A percentile compares a stretch with the other conserved stretches of the same genome.
Conservation (phyloP, 1,139 yeast species). For the Scheffersomyces stambukii region DNA sequence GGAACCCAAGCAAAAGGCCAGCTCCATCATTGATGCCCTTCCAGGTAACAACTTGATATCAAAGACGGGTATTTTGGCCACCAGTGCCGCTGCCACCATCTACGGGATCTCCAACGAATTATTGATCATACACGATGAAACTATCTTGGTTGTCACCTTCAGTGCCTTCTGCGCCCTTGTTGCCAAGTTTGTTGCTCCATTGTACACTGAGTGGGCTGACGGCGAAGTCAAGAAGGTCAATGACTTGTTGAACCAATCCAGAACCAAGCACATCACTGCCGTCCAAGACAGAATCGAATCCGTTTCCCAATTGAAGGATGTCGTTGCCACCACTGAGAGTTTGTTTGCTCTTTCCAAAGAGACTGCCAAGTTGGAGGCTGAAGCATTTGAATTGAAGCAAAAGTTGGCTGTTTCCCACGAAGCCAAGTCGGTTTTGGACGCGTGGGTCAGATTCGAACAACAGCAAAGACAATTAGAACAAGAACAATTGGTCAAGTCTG, state of each 20-base stretch:
- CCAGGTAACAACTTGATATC: conserved; percentile 89
- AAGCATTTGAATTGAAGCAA: conserved; percentile 90
- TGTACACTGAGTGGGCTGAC: conserved; percentile 92
- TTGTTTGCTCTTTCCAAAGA: conserved; percentile 93
- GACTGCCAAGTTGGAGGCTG: conserved; percentile 93
- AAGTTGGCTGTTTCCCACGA: conserved; percentile 79
- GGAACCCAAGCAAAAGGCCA: conserved; percentile 91
- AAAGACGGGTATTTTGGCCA: conserved; percentile 93
- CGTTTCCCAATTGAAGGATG: conserved; percentile 87
- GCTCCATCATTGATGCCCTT: conserved; percentile 82
- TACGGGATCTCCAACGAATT: conserved; percentile 93
- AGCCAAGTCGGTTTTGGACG: conserved; percentile 93
- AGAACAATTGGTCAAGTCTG: conserved; percentile 82
- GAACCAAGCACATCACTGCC: conserved; percentile 86
- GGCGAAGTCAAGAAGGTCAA: conserved; percentile 83
- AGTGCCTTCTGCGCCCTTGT: conserved; percentile 68
- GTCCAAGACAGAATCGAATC: conserved; percentile 88
- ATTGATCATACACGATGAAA: conserved; percentile 90
- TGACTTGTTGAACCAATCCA: conserved; percentile 79
- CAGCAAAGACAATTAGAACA: conserved; percentile 97
- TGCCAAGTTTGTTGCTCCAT: conserved; percentile 89
- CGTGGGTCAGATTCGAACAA: conserved; percentile 98
- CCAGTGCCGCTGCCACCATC: conserved; percentile 89
- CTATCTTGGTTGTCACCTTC: conserved; percentile 79
- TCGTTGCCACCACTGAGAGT: conserved; percentile 85